Evolutionary conservation across 129 eudicot genomes (phyloP).

Genomic region (Deinandra increscens): DNA sequence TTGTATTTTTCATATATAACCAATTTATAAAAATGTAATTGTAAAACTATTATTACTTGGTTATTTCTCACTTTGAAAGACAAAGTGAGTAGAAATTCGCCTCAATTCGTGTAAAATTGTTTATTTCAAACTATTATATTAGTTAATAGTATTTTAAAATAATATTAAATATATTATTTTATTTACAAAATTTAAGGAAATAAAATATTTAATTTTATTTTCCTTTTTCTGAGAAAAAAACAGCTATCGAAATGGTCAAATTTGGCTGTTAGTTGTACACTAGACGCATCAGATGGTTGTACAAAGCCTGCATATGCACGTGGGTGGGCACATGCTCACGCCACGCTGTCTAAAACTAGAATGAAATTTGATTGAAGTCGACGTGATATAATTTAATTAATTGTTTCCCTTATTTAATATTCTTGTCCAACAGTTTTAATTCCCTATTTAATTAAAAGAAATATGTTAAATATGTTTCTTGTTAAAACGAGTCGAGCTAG

Average conservation of each 20-base stretch:
- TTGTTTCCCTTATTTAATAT: constrained; percentile 3
- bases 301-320: constrained; percentile 34
- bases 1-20: too few relatives aligned
- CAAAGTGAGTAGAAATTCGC: too few relatives aligned
- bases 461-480: too few relatives aligned
- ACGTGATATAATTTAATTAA: constrained; percentile 3
- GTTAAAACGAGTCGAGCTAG: background rate
- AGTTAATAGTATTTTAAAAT: too few relatives aligned
- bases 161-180: too few relatives aligned
- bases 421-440: background rate
- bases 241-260: constrained; percentile 4
- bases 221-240: background rate
- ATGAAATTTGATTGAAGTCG: constrained; percentile 11
- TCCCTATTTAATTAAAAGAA: background rate
- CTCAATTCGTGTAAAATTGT: too few relatives aligned
- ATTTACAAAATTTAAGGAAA: too few relatives aligned
- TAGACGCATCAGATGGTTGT: constrained; percentile 26
- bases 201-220: background rate
- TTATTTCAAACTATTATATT: too few relatives aligned
- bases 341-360: constrained; percentile 25
- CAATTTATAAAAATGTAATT: too few relatives aligned
- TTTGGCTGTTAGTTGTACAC: constrained; percentile 20
- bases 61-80: too few relatives aligned
- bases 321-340: constrained; percentile 39
- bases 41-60: too few relatives aligned